Evolutionary conservation across 169 alveolate genomes (phyloP), one percentile per base, ranked within the genome.

Genomic region (Plasmodium chabaudi): DNA sequence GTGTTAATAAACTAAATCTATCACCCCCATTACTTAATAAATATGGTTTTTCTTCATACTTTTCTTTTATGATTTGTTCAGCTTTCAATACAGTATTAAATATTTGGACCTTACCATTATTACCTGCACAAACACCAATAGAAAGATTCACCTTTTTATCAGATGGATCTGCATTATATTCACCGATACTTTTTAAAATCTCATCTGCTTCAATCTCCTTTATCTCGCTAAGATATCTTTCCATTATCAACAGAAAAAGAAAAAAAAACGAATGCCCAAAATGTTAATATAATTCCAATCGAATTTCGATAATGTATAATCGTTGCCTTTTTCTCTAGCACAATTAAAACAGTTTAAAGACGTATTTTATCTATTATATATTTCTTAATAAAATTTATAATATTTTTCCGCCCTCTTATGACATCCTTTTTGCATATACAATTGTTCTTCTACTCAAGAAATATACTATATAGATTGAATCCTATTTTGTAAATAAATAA

Each of bases 11-110:
- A 9, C 86, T 88, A 94, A 94, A 96, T 15, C 67, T 88, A 9
- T 95, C 94, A 63, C 91, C 77, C 17, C 98, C 98, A 51, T 94
- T 96, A 60, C 95, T 94, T 27, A 97, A 96, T 19, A 96, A 77
- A 90, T 96, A 96, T 92, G 96, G 97, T 92, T 96, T 91, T 51
- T 92, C 93, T 59, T 88, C 59, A 51, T 15, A 89, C 74, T 93
- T 96, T 61, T 94, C 93, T 42, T 64, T 74, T 47, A 95, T 88
- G 73, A 94, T 82, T 53, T 89, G 72, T 69, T 93, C 96, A 3
- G 96, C 96, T 74, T 95, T 91, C 67, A 90, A 90, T 13, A 96
- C 97, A 74, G 94, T 88, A 27, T 92, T 88, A 91, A 96, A 95
- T 46, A 92, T 88, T 59, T 93, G 93, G 9, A 96, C 96, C 1